Conservation (phyloP, 768 basidiomycete genomes). For the Psilocybe cubensis region DNA sequence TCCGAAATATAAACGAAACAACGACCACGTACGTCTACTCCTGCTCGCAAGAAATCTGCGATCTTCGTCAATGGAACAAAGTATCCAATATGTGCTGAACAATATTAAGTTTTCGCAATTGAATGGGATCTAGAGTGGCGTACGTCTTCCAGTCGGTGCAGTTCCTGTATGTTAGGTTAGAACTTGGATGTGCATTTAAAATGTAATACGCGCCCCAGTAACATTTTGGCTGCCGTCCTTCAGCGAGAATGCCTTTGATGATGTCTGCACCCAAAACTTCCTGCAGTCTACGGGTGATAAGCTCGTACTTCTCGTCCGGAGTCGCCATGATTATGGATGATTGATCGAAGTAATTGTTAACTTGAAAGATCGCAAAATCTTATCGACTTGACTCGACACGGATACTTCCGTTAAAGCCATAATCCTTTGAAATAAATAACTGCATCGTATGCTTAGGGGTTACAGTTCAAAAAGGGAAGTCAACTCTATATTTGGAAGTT, state of each 20-base stretch:
- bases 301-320: conserved; percentile 63
- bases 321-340: conserved; percentile 29
- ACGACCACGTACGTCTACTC: conserved; percentile 65
- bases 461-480: not conserved
- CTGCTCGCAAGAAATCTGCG: conserved; percentile 92
- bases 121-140: conserved; percentile 29
- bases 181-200: conserved; percentile 6
- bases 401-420: conserved; percentile 1
- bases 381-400: conserved; percentile 8
- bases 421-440: not conserved
- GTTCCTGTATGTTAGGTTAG: conserved; percentile 58
- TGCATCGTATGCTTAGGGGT: not conserved
- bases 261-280: conserved; percentile 88
- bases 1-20: conserved; percentile 15
- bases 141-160: conserved; percentile 93
- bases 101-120: not conserved
- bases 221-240: conserved; percentile 77
- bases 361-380: conserved; percentile 8
- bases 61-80: conserved; percentile 95
- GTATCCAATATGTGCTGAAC: conserved; percentile 92
- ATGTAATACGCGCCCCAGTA: conserved; percentile 86
- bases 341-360: not conserved
- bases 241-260: conserved; percentile 78
- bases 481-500: too few species aligned
- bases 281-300: conserved; percentile 85